Evolutionary conservation across 345 rosid genomes (phyloP).

Genomic region (Eutrema heterophyllum): DNA sequence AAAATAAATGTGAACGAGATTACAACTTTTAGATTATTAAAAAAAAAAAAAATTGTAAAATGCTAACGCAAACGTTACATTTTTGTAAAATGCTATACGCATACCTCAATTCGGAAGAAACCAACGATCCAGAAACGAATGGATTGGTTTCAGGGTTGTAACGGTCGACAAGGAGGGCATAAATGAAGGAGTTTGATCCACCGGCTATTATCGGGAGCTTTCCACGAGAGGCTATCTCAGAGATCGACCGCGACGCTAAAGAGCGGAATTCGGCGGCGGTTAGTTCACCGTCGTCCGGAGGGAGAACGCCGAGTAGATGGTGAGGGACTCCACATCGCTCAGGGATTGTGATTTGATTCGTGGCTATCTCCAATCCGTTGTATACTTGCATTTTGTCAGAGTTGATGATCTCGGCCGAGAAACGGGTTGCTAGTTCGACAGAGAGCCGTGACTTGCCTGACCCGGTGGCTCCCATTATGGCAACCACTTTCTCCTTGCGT

Average conservation of each 20-base stretch:
- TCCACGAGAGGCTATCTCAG: conserved; percentile 44
- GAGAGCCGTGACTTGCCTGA: conserved; percentile 84
- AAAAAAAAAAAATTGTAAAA: too few relatives aligned
- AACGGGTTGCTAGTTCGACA: conserved; percentile 58
- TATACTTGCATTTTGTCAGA: conserved; percentile 75
- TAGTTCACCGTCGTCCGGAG: conserved; percentile 43
- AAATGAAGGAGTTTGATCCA: conserved; percentile 74
- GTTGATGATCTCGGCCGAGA: conserved; percentile 64
- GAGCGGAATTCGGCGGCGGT: conserved; percentile 44
- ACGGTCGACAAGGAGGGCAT: conserved; percentile 46
- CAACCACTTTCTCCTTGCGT: conserved; percentile 54
- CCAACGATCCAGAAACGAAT: conserved; percentile 30
- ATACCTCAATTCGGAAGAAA: conserved; percentile 44
- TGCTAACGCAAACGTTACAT: too few relatives aligned
- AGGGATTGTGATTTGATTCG: conserved; percentile 58
- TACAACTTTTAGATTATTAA: neutral
- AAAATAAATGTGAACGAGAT: neutral
- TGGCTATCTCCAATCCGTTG: conserved; percentile 54
- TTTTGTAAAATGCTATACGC: neutral
- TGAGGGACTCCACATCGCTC: conserved; percentile 67
- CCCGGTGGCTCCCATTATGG: conserved; percentile 79
- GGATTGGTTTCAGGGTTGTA: conserved; percentile 45
- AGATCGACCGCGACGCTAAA: conserved; percentile 39
- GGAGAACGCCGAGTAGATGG: conserved; percentile 57
- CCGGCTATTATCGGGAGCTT: conserved; percentile 70